A percentile compares a stretch with the other conserved stretches of the same genome.
These are phyloP conservation scores for Bonia amplexicaulis DNA, from an alignment of 176 grass and related monocot species.

Conservation along the genomic window DNA sequence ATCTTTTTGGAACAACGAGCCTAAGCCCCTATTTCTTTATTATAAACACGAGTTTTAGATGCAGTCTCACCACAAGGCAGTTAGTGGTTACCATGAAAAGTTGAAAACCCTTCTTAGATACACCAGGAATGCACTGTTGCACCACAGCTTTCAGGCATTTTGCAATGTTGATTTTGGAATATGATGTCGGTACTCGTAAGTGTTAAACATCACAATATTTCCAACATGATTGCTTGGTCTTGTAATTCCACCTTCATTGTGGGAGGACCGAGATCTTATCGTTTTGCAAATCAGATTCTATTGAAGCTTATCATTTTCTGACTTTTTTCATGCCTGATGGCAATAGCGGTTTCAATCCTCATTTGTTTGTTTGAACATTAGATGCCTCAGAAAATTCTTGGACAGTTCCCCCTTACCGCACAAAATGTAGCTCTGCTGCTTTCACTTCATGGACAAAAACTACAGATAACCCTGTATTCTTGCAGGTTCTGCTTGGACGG, in stretches of 20 bases:
- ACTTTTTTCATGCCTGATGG: not conserved
- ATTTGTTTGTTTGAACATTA: too few species aligned
- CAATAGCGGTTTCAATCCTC: too few species aligned
- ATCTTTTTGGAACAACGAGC: not conserved
- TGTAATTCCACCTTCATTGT: not conserved
- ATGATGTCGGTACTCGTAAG: not conserved
- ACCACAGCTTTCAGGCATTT: not conserved
- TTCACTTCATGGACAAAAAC: not conserved
- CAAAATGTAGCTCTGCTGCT: not conserved
- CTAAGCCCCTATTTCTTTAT: not conserved
- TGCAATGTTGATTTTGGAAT: not conserved
- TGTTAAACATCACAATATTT: not conserved
- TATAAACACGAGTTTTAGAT: not conserved
- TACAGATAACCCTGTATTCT: not conserved
- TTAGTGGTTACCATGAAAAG: not conserved
- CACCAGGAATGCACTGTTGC: not conserved
- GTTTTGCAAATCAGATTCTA: not conserved
- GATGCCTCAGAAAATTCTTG: too few species aligned
- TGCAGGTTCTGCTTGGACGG: conserved; percentile 89
- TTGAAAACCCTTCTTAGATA: not conserved
- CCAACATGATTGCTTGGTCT: not conserved
- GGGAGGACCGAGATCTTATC: not conserved
- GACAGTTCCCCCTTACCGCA: not conserved
- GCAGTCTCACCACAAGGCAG: not conserved
- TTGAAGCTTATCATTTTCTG: not conserved